Conservation (phyloP, 768 basidiomycete species). For the Mycena rosella region DNA sequence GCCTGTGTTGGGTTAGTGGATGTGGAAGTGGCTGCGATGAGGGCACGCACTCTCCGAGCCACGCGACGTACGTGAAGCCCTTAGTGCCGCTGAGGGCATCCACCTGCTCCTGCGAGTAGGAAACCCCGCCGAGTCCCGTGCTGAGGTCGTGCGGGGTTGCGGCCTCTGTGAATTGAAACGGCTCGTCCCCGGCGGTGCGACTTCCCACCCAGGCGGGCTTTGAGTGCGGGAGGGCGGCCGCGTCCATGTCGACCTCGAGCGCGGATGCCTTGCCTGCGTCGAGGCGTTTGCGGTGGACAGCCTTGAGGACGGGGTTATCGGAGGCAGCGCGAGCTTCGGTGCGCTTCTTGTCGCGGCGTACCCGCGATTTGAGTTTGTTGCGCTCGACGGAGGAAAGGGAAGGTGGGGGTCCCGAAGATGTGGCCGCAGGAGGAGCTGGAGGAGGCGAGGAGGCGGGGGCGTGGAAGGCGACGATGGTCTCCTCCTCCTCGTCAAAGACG, state of each 20-base stretch:
- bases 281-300: neutral
- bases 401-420: neutral
- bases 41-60: neutral
- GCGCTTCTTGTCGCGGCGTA: neutral
- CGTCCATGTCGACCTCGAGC: neutral
- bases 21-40: neutral
- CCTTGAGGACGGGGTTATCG: neutral
- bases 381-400: neutral
- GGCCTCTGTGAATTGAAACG: neutral
- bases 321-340: neutral
- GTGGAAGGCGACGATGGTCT: neutral
- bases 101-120: neutral
- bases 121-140: neutral
- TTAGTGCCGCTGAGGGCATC: neutral
- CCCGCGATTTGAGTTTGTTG: slow-evolving; percentile 1
- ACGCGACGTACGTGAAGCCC: neutral
- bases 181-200: neutral
- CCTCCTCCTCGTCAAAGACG: too few relatives aligned
- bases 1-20: neutral
- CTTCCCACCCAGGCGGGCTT: slow-evolving; percentile 22
- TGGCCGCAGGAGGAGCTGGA: neutral
- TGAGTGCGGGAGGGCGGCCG: slow-evolving; percentile 19
- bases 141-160: neutral
- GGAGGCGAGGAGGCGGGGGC: neutral
- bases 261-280: neutral